These are phyloP conservation scores for Vitis labrusca DNA, from an alignment of 164 flowering plant genomes.

Conservation along the genomic window DNA sequence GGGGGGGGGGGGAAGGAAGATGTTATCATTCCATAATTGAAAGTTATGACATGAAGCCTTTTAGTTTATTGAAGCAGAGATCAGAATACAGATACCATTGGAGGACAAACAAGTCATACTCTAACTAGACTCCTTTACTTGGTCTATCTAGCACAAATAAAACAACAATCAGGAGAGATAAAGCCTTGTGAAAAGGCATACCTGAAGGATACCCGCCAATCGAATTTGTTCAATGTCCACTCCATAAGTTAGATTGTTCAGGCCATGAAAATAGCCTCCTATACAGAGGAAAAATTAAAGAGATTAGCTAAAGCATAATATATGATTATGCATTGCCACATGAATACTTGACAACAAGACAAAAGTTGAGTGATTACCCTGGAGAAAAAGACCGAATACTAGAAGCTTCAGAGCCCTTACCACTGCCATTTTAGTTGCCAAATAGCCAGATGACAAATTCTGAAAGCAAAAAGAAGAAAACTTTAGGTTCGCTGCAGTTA, in stretches of 20 bases:
- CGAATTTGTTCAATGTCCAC: conserved; percentile 60
- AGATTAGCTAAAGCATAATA: background rate
- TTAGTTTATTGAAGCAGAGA: background rate
- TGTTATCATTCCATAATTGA: background rate
- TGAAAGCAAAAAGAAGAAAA: conserved; percentile 12
- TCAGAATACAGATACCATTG: background rate
- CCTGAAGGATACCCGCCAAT: conserved; percentile 79
- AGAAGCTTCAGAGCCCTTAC: conserved; percentile 57
- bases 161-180: background rate
- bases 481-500: background rate
- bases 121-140: background rate
- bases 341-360: too few species aligned
- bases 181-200: conserved; percentile 12
- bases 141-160: background rate
- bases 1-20: background rate
- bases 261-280: conserved; percentile 79
- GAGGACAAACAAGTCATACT: background rate
- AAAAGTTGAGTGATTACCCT: conserved; percentile 41
- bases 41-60: background rate
- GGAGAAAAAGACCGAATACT: conserved; percentile 60
- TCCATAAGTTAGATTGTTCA: conserved; percentile 60
- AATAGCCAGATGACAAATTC: conserved; percentile 42
- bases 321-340: background rate
- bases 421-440: conserved; percentile 54
- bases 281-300: background rate